Evolutionary conservation across 441 rosid species (phyloP).

Genomic region (Brassica balearica): DNA sequence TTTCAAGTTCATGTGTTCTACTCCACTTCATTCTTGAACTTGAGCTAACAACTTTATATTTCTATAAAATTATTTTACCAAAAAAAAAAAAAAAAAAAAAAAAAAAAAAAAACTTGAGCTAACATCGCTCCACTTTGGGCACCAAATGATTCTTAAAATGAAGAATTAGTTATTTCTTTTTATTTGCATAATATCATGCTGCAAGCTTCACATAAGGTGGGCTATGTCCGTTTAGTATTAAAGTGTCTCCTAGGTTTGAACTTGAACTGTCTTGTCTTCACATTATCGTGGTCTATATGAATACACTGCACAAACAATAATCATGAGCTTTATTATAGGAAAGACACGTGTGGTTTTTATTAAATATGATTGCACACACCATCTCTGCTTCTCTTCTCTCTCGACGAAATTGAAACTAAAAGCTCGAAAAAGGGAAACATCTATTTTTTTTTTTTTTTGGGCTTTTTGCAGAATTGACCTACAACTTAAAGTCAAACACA

Average conservation of each 20-base stretch:
- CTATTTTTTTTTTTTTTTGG: too few species aligned
- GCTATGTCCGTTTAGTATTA: constrained; percentile 40
- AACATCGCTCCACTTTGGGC: constrained; percentile 40
- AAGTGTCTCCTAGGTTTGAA: constrained; percentile 37
- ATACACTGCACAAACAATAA: constrained; percentile 3
- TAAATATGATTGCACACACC: too few species aligned
- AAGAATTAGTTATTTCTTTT: constrained; percentile 22
- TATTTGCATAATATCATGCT: constrained; percentile 31
- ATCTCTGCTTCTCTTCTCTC: too few species aligned
- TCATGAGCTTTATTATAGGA: background rate
- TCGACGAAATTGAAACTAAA: too few species aligned
- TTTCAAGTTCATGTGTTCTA: constrained; percentile 24
- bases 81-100: too few species aligned
- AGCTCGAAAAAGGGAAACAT: too few species aligned
- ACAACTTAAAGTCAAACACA: too few species aligned
- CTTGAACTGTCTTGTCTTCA: constrained; percentile 34
- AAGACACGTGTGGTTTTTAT: too few species aligned
- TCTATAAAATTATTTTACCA: too few species aligned
- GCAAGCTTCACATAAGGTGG: constrained; percentile 22
- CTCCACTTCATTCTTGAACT: constrained; percentile 40
- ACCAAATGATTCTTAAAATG: constrained; percentile 23
- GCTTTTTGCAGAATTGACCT: too few species aligned
- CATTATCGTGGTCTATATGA: constrained; percentile 10
- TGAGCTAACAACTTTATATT: background rate
- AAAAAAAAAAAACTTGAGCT: background rate